These are phyloP conservation scores for Cylindrotheca fusiformis DNA, from an alignment of 108 stramenopile genomes.

Conservation along the genomic window DNA sequence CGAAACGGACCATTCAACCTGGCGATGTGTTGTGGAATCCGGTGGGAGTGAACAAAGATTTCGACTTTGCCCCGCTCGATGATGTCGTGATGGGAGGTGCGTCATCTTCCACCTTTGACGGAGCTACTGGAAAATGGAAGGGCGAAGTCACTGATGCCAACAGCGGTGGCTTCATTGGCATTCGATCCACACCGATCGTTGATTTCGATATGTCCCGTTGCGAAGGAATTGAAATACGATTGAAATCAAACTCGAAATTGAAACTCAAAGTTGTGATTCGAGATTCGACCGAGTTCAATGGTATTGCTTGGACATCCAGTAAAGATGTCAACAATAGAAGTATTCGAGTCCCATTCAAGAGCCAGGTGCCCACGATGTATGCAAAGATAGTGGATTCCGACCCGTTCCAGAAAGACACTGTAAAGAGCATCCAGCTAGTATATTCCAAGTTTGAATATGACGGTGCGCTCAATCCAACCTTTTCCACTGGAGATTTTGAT, in stretches of 20 bases:
- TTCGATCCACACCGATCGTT: conserved; percentile 61
- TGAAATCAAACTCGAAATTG: conserved; percentile 16
- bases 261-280: conserved; percentile 74
- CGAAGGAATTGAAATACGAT: conserved; percentile 52
- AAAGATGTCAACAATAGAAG: conserved; percentile 27
- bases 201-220: conserved; percentile 63
- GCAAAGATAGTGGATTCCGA: conserved; percentile 47
- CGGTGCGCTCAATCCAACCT: conserved; percentile 45
- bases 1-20: conserved; percentile 9
- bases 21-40: conserved; percentile 58
- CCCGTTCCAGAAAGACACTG: conserved; percentile 38
- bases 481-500: conserved; percentile 26
- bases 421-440: conserved; percentile 67
- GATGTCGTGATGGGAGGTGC: conserved; percentile 89
- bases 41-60: conserved; percentile 25
- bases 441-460: conserved; percentile 85
- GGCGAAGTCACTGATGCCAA: conserved; percentile 79
- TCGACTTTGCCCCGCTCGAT: conserved; percentile 66
- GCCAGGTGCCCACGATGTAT: conserved; percentile 67
- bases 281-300: conserved; percentile 80
- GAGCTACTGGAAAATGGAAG: conserved; percentile 64
- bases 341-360: conserved; percentile 53
- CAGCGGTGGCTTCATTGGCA: conserved; percentile 83
- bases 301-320: conserved; percentile 73
- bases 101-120: conserved; percentile 60